These are phyloP conservation scores for Mycena epipterygia DNA, from an alignment of 768 basidiomycete species.

Conservation along the genomic window DNA sequence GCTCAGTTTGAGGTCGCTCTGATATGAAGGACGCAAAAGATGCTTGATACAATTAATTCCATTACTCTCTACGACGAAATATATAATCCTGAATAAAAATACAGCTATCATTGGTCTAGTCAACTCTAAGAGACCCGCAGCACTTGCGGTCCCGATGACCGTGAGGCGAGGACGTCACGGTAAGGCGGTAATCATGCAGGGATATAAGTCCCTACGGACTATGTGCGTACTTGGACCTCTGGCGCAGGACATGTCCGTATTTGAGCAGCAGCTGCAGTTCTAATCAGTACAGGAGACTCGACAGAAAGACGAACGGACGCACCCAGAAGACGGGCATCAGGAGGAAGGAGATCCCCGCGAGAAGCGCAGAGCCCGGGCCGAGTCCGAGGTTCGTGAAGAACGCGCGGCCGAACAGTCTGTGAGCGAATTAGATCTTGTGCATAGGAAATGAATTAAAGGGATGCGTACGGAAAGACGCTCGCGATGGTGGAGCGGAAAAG, in stretches of 20 bases:
- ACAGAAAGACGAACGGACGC: neutral
- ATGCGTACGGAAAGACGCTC: conserved; percentile 35
- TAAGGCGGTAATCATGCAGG: no score
- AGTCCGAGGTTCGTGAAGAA: conserved; percentile 42
- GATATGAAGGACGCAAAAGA: no score
- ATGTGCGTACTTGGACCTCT: conserved; percentile 32
- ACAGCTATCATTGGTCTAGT: neutral
- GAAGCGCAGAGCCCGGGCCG: conserved; percentile 41
- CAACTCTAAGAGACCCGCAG: neutral
- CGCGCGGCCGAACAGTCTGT: conserved; percentile 39
- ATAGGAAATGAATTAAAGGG: neutral
- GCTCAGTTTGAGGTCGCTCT: no score
- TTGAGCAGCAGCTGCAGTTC: conserved; percentile 9
- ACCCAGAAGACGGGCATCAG: conserved; percentile 42
- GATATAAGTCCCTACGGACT: no score
- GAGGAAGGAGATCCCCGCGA: conserved; percentile 41
- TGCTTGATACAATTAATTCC: no score
- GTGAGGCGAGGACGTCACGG: neutral
- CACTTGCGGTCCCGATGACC: neutral
- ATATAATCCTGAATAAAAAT: neutral
- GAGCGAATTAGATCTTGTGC: conserved; percentile 1
- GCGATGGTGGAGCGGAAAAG: conserved; percentile 47
- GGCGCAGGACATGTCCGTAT: conserved; percentile 32
- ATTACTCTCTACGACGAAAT: no score
- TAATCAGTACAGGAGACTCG: neutral